These are phyloP conservation scores for Fomitopsis pinicola DNA, from an alignment of 1,284 basidiomycete genomes.

Conservation along the genomic window DNA sequence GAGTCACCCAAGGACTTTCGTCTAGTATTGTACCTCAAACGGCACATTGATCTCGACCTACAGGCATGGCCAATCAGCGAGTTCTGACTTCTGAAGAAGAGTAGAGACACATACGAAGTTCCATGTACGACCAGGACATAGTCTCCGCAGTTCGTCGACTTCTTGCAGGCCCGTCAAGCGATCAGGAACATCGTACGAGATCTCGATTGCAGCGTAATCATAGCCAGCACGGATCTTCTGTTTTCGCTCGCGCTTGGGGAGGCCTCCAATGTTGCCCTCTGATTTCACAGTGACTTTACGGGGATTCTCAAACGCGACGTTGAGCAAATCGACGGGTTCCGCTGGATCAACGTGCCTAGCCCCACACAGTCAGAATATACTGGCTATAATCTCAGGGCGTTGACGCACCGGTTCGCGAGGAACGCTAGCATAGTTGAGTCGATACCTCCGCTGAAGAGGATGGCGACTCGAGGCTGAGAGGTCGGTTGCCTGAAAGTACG, in stretches of 20 bases:
- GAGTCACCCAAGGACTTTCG: neutral
- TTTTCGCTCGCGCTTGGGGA: conserved; percentile 38
- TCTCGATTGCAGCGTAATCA: conserved; percentile 21
- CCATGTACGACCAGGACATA: conserved; percentile 80
- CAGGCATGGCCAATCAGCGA: conserved; percentile 3
- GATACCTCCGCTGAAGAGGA: conserved; percentile 96
- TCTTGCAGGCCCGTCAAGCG: conserved; percentile 78
- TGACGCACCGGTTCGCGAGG: conserved; percentile 65
- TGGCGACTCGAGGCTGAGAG: conserved; percentile 62
- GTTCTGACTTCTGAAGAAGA: neutral
- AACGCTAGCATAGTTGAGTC: conserved; percentile 86
- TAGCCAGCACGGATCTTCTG: conserved; percentile 22
- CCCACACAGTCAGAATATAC: neutral
- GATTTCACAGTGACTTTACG: conserved; percentile 52
- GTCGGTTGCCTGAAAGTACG: conserved; percentile 11
- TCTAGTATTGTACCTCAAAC: conserved; percentile 50
- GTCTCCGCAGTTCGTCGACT: conserved; percentile 64
- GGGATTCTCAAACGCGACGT: conserved; percentile 96
- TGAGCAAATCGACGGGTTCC: conserved; percentile 91
- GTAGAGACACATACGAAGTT: conserved; percentile 63
- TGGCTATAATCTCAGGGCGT: neutral
- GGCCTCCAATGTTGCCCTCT: conserved; percentile 42
- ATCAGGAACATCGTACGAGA: conserved; percentile 78
- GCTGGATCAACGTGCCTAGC: conserved; percentile 61
- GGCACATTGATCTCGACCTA: conserved; percentile 85